Conservation (phyloP, 371 early-diverging fungal genomes). For the Mortierella sp. region DNA sequence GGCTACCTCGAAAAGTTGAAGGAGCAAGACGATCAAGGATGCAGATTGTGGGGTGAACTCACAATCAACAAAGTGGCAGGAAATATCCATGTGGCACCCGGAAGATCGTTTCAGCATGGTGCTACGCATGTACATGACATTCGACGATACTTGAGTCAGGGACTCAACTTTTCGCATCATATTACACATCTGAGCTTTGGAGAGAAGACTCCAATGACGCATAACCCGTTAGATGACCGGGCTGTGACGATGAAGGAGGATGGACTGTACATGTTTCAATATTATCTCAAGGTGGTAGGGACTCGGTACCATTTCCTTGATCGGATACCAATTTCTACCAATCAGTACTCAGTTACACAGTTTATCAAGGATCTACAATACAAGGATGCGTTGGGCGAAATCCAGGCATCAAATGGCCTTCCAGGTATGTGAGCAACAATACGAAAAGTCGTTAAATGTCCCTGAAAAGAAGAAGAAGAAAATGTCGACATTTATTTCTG, state of each 20-base stretch:
- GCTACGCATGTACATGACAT: conserved; percentile 90
- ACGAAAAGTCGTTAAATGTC: not conserved
- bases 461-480: not conserved
- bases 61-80: conserved; percentile 93
- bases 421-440: not conserved
- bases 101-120: conserved; percentile 83
- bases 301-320: conserved; percentile 82
- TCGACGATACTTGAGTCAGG: conserved; percentile 67
- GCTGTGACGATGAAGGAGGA: conserved; percentile 58
- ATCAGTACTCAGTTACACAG: conserved; percentile 96
- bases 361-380: conserved; percentile 62
- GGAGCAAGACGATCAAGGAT: conserved; percentile 90
- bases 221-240: conserved; percentile 85
- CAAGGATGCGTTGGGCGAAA: conserved; percentile 45
- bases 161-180: conserved; percentile 85
- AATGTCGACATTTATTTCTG: not conserved
- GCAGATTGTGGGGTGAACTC: conserved; percentile 85
- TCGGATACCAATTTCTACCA: conserved; percentile 77
- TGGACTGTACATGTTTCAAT: conserved; percentile 80
- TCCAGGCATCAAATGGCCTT: not conserved
- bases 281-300: conserved; percentile 95
- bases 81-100: conserved; percentile 95
- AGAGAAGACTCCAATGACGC: conserved; percentile 66
- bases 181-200: conserved; percentile 92
- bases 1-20: conserved; percentile 83